These are phyloP conservation scores for Allantophomopsis lycopodina DNA, from an alignment of 2,329 filamentous ascomycete genomes.

Conservation along the genomic window DNA sequence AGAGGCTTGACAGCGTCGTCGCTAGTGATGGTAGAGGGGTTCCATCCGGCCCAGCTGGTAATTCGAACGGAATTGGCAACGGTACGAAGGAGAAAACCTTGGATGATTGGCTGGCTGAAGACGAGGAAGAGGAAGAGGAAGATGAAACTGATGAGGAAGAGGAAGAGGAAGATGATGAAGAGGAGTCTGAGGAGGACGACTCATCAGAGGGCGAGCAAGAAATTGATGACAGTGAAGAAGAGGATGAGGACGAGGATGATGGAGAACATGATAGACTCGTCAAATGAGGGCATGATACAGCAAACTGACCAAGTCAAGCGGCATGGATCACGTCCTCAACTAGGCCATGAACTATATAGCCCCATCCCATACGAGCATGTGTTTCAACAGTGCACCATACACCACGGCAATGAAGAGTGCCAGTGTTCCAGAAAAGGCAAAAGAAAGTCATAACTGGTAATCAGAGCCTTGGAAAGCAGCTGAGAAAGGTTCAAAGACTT, in stretches of 20 bases:
- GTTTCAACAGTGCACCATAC: background rate
- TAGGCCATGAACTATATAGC: background rate
- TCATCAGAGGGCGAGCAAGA: slow-evolving; percentile 12
- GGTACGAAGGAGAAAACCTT: slow-evolving; percentile 53
- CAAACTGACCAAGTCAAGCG: background rate
- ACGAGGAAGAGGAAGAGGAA: slow-evolving; percentile 42
- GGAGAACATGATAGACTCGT: slow-evolving; percentile 18
- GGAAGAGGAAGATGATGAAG: slow-evolving; percentile 29
- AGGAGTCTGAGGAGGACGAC: slow-evolving; percentile 29
- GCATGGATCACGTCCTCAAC: too few species aligned
- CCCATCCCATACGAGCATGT: background rate
- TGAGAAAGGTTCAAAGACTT: background rate
- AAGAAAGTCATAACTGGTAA: background rate
- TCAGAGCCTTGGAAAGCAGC: slow-evolving; percentile 1
- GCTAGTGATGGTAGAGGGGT: slow-evolving; percentile 18
- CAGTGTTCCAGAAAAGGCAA: too few species aligned
- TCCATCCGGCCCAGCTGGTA: slow-evolving; percentile 17
- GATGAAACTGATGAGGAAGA: slow-evolving; percentile 37
- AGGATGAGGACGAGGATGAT: slow-evolving; percentile 12
- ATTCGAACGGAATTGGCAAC: slow-evolving; percentile 30
- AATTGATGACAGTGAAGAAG: slow-evolving; percentile 12
- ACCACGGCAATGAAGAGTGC: too few species aligned
- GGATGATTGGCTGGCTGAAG: slow-evolving; percentile 84
- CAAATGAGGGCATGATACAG: slow-evolving; percentile 7
- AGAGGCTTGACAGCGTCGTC: slow-evolving; percentile 46